phyloP scores from a whole-genome alignment of 257 asterid species.

The Cynanchum wilfordii region DNA sequence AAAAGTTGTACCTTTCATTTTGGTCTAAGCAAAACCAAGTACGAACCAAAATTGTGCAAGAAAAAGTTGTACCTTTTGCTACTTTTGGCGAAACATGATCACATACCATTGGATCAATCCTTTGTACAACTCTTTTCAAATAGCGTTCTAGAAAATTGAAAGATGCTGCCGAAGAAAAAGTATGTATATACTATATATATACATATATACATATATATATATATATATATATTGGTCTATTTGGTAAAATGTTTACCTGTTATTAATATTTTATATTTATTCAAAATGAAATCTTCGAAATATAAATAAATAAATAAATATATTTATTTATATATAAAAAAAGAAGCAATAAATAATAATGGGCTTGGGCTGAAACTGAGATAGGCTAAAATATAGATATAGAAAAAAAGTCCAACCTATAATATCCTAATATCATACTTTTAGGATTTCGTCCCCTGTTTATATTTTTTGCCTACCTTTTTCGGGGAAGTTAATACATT shows the following conservation, averaged over 20 bases:
- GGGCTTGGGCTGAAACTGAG: slow-evolving; percentile 15
- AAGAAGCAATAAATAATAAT: neutral
- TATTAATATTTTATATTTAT: too few species aligned
- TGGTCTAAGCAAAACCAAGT: neutral
- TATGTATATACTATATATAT: too few species aligned
- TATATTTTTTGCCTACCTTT: neutral
- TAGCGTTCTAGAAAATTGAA: neutral
- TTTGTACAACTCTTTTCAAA: neutral
- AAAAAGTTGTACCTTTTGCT: neutral
- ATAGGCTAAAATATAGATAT: neutral
- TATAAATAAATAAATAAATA: too few species aligned
- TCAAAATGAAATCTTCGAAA: too few species aligned
- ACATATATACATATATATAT: too few species aligned
- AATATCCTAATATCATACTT: neutral
- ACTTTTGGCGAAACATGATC: neutral
- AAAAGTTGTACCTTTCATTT: too few species aligned
- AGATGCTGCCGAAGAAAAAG: neutral
- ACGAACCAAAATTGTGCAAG: neutral
- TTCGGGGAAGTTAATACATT: neutral
- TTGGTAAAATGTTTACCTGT: too few species aligned
- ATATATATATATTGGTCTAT: too few species aligned
- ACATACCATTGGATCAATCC: neutral
- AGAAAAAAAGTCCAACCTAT: slow-evolving; percentile 2
- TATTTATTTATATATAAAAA: too few species aligned
- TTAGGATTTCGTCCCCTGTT: neutral